Percentiles rank a stretch among this genome's conserved stretches.
These are phyloP conservation scores for Cornus suecica DNA, from an alignment of 148 eudicot genomes.

Conservation along the genomic window DNA sequence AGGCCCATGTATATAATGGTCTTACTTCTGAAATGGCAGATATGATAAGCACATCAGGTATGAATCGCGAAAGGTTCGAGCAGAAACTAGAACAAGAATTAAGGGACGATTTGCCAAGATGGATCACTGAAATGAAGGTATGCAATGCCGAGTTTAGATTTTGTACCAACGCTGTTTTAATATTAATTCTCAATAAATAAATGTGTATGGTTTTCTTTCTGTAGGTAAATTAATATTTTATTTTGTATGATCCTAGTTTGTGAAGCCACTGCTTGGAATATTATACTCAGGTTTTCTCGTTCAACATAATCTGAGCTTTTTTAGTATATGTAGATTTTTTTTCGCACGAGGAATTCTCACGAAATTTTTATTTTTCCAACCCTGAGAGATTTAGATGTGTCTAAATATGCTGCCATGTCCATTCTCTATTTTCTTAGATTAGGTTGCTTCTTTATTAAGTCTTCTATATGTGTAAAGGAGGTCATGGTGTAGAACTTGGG, in stretches of 20 bases:
- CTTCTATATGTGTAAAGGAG: too few relatives aligned
- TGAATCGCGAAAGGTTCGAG: constrained; percentile 76
- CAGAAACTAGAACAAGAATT: constrained; percentile 69
- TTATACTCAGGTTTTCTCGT: background rate
- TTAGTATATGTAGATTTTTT: background rate
- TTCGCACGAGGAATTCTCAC: background rate
- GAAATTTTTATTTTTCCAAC: background rate
- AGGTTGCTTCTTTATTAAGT: too few relatives aligned
- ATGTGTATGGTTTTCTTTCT: background rate
- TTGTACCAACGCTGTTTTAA: background rate
- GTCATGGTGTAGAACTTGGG: too few relatives aligned
- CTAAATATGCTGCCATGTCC: too few relatives aligned
- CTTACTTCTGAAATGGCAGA: constrained; percentile 33
- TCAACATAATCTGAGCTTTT: background rate
- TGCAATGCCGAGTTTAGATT: background rate
- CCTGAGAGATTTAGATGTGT: background rate
- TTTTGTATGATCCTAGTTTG: background rate
- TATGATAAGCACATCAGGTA: constrained; percentile 82
- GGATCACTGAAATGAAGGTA: constrained; percentile 23
- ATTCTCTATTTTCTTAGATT: too few relatives aligned
- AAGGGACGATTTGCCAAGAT: constrained; percentile 90
- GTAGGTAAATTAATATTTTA: background rate
- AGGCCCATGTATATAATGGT: background rate
- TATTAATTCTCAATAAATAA: background rate
- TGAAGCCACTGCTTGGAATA: background rate